phyloP scores from a whole-genome alignment of 768 basidiomycete genomes.

The Hypsizygus marmoreus region DNA sequence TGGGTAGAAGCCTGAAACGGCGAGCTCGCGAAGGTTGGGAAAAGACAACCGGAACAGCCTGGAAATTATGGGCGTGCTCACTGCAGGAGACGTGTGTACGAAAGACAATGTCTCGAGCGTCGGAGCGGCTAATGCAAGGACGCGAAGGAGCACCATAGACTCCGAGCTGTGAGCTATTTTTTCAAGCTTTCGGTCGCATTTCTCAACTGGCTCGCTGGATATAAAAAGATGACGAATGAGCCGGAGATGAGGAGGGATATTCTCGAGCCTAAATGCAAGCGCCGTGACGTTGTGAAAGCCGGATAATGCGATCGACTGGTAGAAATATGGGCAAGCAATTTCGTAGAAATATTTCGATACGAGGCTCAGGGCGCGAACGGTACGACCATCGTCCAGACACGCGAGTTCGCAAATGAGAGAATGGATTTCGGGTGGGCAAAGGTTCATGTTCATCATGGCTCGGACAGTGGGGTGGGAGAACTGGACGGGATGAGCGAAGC shows the following conservation, averaged over 20 bases:
- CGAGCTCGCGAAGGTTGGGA: slow-evolving; percentile 41
- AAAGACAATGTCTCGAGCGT: slow-evolving; percentile 45
- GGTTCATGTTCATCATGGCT: slow-evolving; percentile 28
- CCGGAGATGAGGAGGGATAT: slow-evolving; percentile 36
- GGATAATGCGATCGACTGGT: slow-evolving; percentile 38
- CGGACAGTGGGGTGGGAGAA: neutral
- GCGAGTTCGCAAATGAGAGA: slow-evolving; percentile 45
- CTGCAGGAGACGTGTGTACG: slow-evolving; percentile 31
- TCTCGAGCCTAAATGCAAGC: slow-evolving; percentile 32
- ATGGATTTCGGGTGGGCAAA: slow-evolving; percentile 45
- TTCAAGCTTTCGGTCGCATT: slow-evolving; percentile 12
- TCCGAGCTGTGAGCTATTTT: slow-evolving; percentile 10
- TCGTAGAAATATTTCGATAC: slow-evolving; percentile 43
- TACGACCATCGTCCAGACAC: slow-evolving; percentile 40
- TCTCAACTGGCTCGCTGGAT: slow-evolving; percentile 27
- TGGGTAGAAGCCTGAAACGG: slow-evolving; percentile 51
- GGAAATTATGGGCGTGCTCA: slow-evolving; percentile 41
- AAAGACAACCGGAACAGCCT: slow-evolving; percentile 44
- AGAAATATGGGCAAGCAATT: slow-evolving; percentile 39
- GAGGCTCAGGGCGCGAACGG: slow-evolving; percentile 36
- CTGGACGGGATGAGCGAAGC: no score
- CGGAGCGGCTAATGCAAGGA: slow-evolving; percentile 39
- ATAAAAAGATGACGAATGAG: slow-evolving; percentile 48
- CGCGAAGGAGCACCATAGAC: slow-evolving; percentile 25
- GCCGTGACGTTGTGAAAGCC: slow-evolving; percentile 27